Percentiles rank a stretch among this genome's conserved stretches.
phyloP scores from a whole-genome alignment of 108 stramenopile species.

The Cyclotella atomus region DNA sequence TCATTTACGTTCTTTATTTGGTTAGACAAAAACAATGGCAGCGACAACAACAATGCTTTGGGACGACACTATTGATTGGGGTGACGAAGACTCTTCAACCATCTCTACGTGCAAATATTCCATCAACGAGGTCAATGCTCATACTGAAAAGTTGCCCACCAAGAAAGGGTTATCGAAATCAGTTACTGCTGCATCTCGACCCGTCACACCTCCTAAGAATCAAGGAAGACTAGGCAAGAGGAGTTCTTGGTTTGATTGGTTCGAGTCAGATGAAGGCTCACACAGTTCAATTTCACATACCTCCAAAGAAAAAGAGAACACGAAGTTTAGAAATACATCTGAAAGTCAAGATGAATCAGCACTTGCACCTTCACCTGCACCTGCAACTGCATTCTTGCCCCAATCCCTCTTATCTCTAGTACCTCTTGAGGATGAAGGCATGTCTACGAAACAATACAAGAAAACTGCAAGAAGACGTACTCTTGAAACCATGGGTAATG shows the following conservation, averaged over 20 bases:
- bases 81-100: background rate
- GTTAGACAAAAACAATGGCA: too few relatives aligned
- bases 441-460: background rate
- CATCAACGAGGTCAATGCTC: background rate
- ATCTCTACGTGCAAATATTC: too few relatives aligned
- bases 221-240: background rate
- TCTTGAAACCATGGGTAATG: background rate
- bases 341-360: background rate
- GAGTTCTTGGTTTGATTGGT: conserved; percentile 9
- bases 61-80: conserved; percentile 20
- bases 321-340: background rate
- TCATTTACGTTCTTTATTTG: too few relatives aligned
- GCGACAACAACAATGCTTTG: too few relatives aligned
- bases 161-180: background rate
- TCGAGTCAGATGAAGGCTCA: background rate
- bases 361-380: background rate
- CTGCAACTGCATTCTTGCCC: conserved; percentile 6
- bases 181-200: background rate
- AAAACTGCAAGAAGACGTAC: background rate
- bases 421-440: conserved; percentile 2
- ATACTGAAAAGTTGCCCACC: background rate
- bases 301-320: background rate
- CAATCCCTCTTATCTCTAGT: background rate
- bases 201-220: background rate
- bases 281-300: background rate